These are phyloP conservation scores for Didymella glomerata DNA, from an alignment of 2,329 filamentous ascomycete genomes.

Conservation along the genomic window DNA sequence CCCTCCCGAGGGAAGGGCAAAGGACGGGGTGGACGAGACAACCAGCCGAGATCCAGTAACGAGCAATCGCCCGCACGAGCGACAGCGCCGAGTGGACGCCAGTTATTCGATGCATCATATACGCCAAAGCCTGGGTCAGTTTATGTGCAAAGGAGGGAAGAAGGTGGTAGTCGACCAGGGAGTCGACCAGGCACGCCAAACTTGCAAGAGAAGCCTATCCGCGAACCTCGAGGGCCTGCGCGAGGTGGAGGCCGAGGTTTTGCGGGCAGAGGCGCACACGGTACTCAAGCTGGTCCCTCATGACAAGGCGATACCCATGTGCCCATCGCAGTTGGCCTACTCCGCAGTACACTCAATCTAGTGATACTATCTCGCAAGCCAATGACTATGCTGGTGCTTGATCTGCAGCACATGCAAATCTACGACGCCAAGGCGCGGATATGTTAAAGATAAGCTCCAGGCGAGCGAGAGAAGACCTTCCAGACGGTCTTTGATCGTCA, in stretches of 20 bases:
- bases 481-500: no score
- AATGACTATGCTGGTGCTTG: no score
- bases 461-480: no score
- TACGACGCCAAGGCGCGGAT: no score
- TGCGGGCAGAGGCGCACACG: slow-evolving; percentile 63
- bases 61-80: slow-evolving; percentile 48
- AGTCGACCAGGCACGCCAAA: slow-evolving; percentile 63
- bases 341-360: no score
- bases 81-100: slow-evolving; percentile 54
- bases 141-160: slow-evolving; percentile 55
- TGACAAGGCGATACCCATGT: not conserved
- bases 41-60: slow-evolving; percentile 49
- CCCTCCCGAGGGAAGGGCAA: slow-evolving; percentile 48
- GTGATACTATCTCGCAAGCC: no score
- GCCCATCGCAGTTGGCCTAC: no score
- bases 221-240: slow-evolving; percentile 77
- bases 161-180: slow-evolving; percentile 55
- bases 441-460: no score
- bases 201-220: slow-evolving; percentile 73
- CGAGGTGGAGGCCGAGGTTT: slow-evolving; percentile 83
- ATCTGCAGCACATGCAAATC: no score
- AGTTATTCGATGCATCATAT: slow-evolving; percentile 82
- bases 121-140: slow-evolving; percentile 68
- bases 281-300: slow-evolving; percentile 29
- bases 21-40: slow-evolving; percentile 49